A percentile compares a stretch with the other conserved stretches of the same genome.
These are phyloP conservation scores for Multifurca ochricompacta DNA, from an alignment of 768 basidiomycete species.

Conservation along the genomic window DNA sequence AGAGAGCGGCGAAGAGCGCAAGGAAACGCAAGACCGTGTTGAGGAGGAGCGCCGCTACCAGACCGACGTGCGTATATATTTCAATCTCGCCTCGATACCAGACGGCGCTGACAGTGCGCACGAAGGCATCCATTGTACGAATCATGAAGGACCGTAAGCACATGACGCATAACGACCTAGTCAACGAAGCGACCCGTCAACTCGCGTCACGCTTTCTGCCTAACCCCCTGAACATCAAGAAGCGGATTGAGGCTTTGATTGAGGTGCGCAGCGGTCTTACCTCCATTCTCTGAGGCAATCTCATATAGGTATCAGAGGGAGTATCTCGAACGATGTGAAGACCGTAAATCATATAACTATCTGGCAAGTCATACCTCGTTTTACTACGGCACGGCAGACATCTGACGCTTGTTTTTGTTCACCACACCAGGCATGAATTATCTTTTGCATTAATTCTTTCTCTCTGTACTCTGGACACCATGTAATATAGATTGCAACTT, in stretches of 20 bases:
- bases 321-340: constrained; percentile 84
- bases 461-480: constrained; percentile 4
- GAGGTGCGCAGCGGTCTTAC: constrained; percentile 49
- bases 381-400: background rate
- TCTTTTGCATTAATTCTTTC: constrained; percentile 12
- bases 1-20: constrained; percentile 79
- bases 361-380: constrained; percentile 32
- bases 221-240: constrained; percentile 82
- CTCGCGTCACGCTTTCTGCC: constrained; percentile 80
- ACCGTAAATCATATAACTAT: constrained; percentile 85
- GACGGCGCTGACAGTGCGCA: background rate
- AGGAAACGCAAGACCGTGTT: constrained; percentile 82
- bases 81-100: background rate
- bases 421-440: constrained; percentile 11
- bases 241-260: constrained; percentile 85
- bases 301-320: constrained; percentile 54
- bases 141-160: constrained; percentile 95
- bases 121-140: constrained; percentile 90
- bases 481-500: constrained; percentile 2
- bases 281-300: background rate
- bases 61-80: constrained; percentile 58
- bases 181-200: constrained; percentile 87
- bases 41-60: constrained; percentile 89
- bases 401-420: background rate
- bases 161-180: constrained; percentile 80